Conservation (phyloP, 208 protist species). For the Acanthamoeba lenticulata region DNA sequence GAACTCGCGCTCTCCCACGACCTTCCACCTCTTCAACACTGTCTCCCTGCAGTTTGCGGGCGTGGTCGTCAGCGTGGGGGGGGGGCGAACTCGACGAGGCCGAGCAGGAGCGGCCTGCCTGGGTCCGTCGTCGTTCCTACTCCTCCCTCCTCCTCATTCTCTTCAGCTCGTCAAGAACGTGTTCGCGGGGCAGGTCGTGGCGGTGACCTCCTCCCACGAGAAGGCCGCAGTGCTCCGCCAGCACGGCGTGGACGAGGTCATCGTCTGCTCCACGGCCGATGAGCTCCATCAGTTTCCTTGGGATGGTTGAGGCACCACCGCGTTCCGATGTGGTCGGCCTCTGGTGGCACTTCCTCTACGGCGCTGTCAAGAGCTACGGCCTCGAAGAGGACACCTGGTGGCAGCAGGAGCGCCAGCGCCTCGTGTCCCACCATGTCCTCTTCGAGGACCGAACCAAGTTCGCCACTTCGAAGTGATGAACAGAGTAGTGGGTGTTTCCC, state of each 20-base stretch:
- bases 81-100: too few species aligned
- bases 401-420: background rate
- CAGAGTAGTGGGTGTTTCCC: too few species aligned
- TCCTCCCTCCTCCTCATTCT: background rate
- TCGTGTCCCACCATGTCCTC: background rate
- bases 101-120: background rate
- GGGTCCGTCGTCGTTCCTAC: background rate
- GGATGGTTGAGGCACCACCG: too few species aligned
- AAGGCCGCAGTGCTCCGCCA: background rate
- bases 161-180: constrained; percentile 2
- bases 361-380: background rate
- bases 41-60: background rate
- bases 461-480: too few species aligned
- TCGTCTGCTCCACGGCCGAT: background rate
- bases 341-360: background rate
- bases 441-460: background rate
- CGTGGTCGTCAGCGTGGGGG: background rate
- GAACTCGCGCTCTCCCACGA: background rate
- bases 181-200: background rate
- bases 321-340: background rate
- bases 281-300: constrained; percentile 28
- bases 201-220: background rate
- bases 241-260: constrained; percentile 7
- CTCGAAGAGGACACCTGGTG: background rate
- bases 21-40: too few species aligned